phyloP scores from a whole-genome alignment of 2,329 filamentous ascomycete genomes.

The Geosmithia morbida region DNA sequence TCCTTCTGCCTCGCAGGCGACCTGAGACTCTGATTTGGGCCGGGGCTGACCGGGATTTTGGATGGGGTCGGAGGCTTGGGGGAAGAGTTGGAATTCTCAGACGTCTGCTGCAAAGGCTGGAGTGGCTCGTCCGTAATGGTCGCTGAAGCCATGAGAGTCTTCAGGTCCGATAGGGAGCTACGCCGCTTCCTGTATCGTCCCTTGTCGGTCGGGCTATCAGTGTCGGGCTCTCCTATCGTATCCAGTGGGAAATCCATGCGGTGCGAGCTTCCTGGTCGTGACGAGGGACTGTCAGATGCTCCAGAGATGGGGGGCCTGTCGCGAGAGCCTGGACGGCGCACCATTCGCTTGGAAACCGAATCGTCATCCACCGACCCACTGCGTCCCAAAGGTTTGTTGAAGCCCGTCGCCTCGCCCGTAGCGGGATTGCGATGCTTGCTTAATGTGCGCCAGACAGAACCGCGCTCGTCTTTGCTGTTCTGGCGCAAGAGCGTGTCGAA shows the following conservation, averaged over 20 bases:
- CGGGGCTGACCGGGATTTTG: conserved; percentile 37
- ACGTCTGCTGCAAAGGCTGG: conserved; percentile 37
- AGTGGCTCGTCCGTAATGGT: conserved; percentile 26
- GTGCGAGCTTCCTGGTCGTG: conserved; percentile 42
- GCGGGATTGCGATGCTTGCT: conserved; percentile 61
- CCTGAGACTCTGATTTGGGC: conserved; percentile 19
- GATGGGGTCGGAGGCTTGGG: conserved; percentile 29
- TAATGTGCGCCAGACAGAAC: conserved; percentile 74
- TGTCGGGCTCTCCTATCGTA: conserved; percentile 44
- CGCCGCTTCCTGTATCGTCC: conserved; percentile 55
- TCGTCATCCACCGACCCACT: conserved; percentile 65
- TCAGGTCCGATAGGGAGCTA: conserved; percentile 83
- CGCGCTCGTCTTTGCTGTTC: conserved; percentile 62
- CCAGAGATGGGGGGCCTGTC: conserved; percentile 47
- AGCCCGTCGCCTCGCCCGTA: conserved; percentile 44
- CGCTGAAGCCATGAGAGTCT: conserved; percentile 49
- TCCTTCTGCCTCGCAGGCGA: conserved; percentile 32
- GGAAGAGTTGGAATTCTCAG: conserved; percentile 42
- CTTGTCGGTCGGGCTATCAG: conserved; percentile 22
- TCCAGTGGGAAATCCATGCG: conserved; percentile 39
- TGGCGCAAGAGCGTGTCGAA: conserved; percentile 63
- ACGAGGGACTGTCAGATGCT: conserved; percentile 40
- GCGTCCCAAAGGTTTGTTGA: conserved; percentile 55
- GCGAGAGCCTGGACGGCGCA: conserved; percentile 36
- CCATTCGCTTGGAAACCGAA: conserved; percentile 25